phyloP scores from a whole-genome alignment of 176 grass and related monocot genomes.

The Lolium multiflorum region DNA sequence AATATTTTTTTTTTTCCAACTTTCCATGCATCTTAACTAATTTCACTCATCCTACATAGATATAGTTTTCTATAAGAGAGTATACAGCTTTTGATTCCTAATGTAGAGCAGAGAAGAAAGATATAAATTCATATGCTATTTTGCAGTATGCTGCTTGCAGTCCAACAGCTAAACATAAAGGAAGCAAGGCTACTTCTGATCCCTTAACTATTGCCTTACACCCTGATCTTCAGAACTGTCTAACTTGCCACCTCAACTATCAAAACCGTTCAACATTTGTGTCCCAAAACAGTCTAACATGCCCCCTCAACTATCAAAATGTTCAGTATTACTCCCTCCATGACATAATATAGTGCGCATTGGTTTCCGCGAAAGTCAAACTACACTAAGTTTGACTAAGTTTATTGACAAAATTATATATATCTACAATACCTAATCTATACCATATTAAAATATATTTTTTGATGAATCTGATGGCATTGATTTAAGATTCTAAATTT shows the following conservation, averaged over 20 bases:
- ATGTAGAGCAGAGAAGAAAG: neutral
- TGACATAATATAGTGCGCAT: no score
- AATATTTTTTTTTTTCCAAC: conserved; percentile 9
- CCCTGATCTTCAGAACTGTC: conserved; percentile 5
- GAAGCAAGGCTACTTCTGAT: neutral
- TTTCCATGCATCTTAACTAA: conserved; percentile 19
- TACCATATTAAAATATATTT: no score
- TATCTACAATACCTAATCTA: no score
- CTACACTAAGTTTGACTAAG: no score
- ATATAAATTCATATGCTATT: neutral
- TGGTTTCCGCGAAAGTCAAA: no score
- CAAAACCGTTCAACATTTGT: neutral
- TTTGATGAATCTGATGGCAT: no score
- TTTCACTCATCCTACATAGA: neutral
- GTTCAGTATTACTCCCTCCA: neutral
- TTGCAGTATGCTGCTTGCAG: conserved; percentile 27
- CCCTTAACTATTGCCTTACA: neutral
- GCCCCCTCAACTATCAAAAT: conserved; percentile 10
- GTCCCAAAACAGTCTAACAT: neutral
- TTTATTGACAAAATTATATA: no score
- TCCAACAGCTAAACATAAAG: conserved; percentile 30
- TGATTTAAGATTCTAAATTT: no score
- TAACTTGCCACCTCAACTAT: neutral
- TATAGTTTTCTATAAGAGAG: conserved; percentile 23
- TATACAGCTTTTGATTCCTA: neutral